phyloP scores from a whole-genome alignment of 805 yeast genomes.

The Teunomyces barrocoloradensis region DNA sequence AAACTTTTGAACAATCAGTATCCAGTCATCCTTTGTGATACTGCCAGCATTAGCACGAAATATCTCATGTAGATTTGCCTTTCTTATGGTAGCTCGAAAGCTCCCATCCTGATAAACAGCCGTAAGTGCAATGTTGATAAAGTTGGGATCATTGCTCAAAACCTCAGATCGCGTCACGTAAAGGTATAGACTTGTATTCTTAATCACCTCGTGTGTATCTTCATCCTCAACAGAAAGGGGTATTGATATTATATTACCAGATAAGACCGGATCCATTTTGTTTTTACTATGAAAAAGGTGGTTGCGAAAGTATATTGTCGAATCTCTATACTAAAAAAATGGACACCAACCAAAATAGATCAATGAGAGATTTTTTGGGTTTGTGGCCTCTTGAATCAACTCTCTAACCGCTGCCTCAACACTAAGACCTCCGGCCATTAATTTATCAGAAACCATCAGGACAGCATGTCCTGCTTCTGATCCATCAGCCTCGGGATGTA shows the following conservation, averaged over 20 bases:
- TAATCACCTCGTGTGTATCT: constrained; percentile 9
- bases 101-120: constrained; percentile 22
- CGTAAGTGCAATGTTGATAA: constrained; percentile 13
- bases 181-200: constrained; percentile 15
- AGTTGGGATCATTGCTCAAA: constrained; percentile 8
- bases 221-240: constrained; percentile 20
- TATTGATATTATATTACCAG: constrained; percentile 6
- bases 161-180: constrained; percentile 11
- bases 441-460: constrained; percentile 65
- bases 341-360: constrained; percentile 88
- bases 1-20: constrained; percentile 12
- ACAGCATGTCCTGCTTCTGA: constrained; percentile 82
- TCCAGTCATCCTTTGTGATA: constrained; percentile 19
- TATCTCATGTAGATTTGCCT: not conserved
- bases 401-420: constrained; percentile 83
- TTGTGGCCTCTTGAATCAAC: constrained; percentile 73
- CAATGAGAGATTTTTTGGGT: constrained; percentile 61
- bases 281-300: not conserved
- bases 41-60: constrained; percentile 5
- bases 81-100: constrained; percentile 15
- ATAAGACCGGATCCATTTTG: constrained; percentile 1
- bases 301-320: not conserved
- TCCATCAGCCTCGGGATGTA: constrained; percentile 39
- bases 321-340: constrained; percentile 39
- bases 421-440: constrained; percentile 64